Conservation (phyloP, 2,329 filamentous ascomycete species). For the Fusarium sp. region DNA sequence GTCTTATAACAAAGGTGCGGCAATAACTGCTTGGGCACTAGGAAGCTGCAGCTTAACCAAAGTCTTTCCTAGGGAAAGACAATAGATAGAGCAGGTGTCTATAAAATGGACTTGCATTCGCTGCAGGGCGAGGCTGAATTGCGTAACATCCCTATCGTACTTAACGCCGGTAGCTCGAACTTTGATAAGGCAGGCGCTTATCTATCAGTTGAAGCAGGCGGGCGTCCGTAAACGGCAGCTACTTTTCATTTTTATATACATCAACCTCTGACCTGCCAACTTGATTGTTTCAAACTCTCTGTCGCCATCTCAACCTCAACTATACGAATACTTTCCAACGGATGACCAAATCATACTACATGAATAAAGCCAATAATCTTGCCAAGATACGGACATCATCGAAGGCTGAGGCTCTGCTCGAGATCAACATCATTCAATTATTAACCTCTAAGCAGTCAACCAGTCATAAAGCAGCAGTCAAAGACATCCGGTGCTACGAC, state of each 20-base stretch:
- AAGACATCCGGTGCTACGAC: constrained; percentile 11
- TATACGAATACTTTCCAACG: not conserved
- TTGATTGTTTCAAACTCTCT: constrained; percentile 4
- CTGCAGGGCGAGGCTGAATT: not conserved
- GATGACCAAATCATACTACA: not conserved
- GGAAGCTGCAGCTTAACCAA: constrained; percentile 7
- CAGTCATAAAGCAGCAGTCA: constrained; percentile 16
- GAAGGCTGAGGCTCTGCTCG: constrained; percentile 25
- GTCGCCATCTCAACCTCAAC: constrained; percentile 5
- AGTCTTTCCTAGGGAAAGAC: constrained; percentile 4
- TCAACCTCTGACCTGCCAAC: not conserved
- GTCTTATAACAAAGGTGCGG: not conserved
- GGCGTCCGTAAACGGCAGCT: constrained; percentile 13
- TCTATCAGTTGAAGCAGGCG: constrained; percentile 14
- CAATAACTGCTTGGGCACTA: constrained; percentile 5
- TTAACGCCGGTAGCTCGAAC: constrained; percentile 13
- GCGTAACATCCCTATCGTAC: constrained; percentile 1
- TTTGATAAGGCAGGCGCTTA: constrained; percentile 28
- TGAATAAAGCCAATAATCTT: not conserved
- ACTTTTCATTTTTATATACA: constrained; percentile 7
- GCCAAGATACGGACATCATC: constrained; percentile 5
- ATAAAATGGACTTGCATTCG: not conserved
- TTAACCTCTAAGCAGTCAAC: constrained; percentile 6
- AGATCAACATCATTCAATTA: constrained; percentile 20
- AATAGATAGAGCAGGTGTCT: not conserved